Base-by-base conservation (phyloP, 2,329 filamentous ascomycete genomes). In the Chaetothyriales sp. region DNA sequence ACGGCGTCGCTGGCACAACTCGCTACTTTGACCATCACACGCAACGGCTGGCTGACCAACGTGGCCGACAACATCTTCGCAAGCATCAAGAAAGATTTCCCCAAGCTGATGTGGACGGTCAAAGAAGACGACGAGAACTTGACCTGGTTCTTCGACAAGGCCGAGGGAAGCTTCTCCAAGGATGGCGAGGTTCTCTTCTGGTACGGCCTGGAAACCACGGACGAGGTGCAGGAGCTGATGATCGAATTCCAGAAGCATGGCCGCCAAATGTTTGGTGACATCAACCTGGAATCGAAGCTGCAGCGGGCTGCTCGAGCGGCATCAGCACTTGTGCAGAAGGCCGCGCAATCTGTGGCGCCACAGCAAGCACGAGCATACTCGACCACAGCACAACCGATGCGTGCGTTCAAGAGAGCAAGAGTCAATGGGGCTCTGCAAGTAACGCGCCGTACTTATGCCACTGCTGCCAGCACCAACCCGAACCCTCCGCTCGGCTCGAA, bases 141-240 rank as follows among this genome's bases (percentile, higher is more conserved):
- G 61, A 89, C 87, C 9, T 96, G 90, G 92, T 95, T 96, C 74
- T 93, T 94, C 60, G 89, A 95, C 69, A 95, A 95, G 75, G 84
- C 90, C 8, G 88, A 95, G 60, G 90, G 92, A 51, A 95, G 86
- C 68, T 78, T 95, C 61, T 86, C 84, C 55, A 80, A 82, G 51
- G 81, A 86, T 59, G 87, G 87, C 52, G 86, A 89, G 63, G 86
- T 95, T 42, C 81, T 96, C 63, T 96, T 96, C 75, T 96, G 90
- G 85, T 95, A 93, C 66, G 89, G 89, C 49, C 80, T 92, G 52
- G 84, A 92, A 58, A 81, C 81, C 50, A 80, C 83, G 28, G 81
- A 86, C 48, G 85, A 94, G 65, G 83, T 95, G 19, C 81, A 83
- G 60, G 77, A 85, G 57, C 75, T 95, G 58, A 88, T 95, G 71